Conservation (phyloP, 352 stramenopile genomes). For the Plasmopara viticola region DNA sequence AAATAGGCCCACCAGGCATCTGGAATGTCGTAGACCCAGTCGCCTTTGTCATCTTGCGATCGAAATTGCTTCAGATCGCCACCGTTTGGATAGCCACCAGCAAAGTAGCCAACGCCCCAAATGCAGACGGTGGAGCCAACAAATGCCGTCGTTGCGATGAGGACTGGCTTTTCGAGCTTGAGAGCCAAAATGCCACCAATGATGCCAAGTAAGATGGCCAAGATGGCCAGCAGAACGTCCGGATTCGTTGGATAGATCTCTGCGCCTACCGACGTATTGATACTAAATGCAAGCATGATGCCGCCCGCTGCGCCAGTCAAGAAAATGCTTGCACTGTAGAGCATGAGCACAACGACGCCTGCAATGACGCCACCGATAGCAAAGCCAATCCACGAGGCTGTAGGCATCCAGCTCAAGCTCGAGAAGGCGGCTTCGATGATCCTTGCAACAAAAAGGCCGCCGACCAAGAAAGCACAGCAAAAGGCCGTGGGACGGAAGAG, state of each 20-base stretch:
- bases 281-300: conserved; percentile 41
- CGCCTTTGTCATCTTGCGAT: conserved; percentile 24
- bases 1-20: conserved; percentile 75
- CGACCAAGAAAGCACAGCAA: conserved; percentile 60
- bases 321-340: conserved; percentile 50
- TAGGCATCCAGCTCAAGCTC: conserved; percentile 40
- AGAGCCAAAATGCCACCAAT: conserved; percentile 38
- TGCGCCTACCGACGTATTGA: conserved; percentile 45
- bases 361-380: conserved; percentile 30
- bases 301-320: conserved; percentile 35
- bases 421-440: conserved; percentile 51
- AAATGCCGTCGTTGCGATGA: conserved; percentile 53
- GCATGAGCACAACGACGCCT: conserved; percentile 38
- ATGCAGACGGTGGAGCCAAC: conserved; percentile 47
- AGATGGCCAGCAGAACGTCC: conserved; percentile 34
- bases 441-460: conserved; percentile 51
- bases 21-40: conserved; percentile 59
- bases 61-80: conserved; percentile 46
- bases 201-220: conserved; percentile 36
- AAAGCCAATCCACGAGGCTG: conserved; percentile 56
- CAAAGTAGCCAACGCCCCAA: conserved; percentile 62
- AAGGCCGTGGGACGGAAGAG: conserved; percentile 58
- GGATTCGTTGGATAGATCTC: conserved; percentile 47
- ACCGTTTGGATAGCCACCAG: conserved; percentile 56
- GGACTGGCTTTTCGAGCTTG: conserved; percentile 48